Percentiles rank a stretch among this genome's conserved stretches.
Evolutionary conservation across 371 early-diverging fungal genomes (phyloP).

Genomic region (Rhizopus stolonifer): DNA sequence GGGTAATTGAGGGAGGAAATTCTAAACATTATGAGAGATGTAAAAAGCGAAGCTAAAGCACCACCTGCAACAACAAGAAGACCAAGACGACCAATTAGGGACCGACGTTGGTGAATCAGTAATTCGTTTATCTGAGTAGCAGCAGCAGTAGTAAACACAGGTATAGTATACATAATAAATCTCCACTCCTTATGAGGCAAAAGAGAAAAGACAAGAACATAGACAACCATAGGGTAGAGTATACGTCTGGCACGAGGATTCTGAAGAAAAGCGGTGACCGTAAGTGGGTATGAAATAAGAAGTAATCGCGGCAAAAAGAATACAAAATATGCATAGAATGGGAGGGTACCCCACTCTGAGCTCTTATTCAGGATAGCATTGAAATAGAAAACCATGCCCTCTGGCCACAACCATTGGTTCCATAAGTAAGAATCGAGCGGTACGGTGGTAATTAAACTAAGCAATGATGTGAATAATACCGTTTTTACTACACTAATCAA

Average conservation of each 20-base stretch:
- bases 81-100: constrained; percentile 9
- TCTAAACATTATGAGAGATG: constrained; percentile 51
- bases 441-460: constrained; percentile 54
- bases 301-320: constrained; percentile 75
- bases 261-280: constrained; percentile 39
- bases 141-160: constrained; percentile 79
- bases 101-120: constrained; percentile 22
- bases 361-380: constrained; percentile 81
- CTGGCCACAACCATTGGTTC: constrained; percentile 81
- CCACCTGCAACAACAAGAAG: constrained; percentile 21
- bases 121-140: constrained; percentile 41
- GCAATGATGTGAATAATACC: constrained; percentile 28
- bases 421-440: constrained; percentile 86
- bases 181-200: constrained; percentile 97
- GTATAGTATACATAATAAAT: constrained; percentile 88
- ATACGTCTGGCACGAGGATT: constrained; percentile 53
- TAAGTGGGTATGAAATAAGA: constrained; percentile 68
- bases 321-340: constrained; percentile 76
- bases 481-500: constrained; percentile 20
- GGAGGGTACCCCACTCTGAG: constrained; percentile 81
- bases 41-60: constrained; percentile 31
- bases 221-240: constrained; percentile 56
- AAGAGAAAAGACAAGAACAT: constrained; percentile 67
- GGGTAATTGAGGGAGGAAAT: constrained; percentile 86
- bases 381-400: constrained; percentile 81